These are phyloP conservation scores for Mycena indigotica DNA, from an alignment of 768 basidiomycete species.

Conservation along the genomic window DNA sequence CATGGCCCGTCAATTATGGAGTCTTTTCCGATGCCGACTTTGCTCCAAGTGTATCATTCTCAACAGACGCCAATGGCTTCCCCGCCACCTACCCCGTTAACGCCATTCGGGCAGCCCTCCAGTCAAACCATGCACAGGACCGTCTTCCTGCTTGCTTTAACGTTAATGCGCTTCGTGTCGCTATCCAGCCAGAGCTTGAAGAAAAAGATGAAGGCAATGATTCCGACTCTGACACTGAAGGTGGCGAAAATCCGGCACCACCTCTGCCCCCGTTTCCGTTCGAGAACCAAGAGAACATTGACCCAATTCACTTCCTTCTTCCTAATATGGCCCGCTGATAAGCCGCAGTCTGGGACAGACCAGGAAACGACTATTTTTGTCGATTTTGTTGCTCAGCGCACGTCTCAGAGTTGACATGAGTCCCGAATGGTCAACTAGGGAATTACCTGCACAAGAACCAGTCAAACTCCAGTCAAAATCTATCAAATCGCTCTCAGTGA, in stretches of 20 bases:
- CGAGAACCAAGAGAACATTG: neutral
- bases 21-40: neutral
- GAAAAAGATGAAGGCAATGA: neutral
- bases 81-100: neutral
- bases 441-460: no score
- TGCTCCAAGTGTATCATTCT: neutral
- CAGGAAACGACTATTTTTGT: no score
- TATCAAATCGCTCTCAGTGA: no score
- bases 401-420: no score
- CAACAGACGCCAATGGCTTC: neutral
- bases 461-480: no score
- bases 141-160: neutral
- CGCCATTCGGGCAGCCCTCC: neutral
- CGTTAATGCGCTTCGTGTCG: neutral
- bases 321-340: neutral
- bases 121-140: neutral
- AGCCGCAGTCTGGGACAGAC: no score
- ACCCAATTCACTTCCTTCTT: neutral
- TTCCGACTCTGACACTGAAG: neutral
- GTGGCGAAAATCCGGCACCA: neutral
- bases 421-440: no score
- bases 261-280: neutral
- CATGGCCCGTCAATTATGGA: neutral
- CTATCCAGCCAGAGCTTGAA: neutral
- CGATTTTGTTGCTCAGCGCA: no score